phyloP scores from a whole-genome alignment of 2,329 filamentous ascomycete genomes.

The Pseudodiploospora longispora region DNA sequence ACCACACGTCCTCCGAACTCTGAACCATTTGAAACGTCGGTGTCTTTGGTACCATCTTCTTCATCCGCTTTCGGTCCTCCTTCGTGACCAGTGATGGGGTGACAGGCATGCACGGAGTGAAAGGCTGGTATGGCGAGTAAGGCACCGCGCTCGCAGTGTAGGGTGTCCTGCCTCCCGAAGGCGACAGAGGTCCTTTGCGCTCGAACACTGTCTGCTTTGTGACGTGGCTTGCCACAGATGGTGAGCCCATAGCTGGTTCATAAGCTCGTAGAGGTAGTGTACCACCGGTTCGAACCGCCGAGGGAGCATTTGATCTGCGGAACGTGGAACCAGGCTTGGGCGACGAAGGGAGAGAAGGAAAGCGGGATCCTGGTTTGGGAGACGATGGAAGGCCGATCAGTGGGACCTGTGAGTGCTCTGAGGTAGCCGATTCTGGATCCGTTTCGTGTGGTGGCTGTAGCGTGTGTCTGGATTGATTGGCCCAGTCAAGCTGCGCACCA shows the following conservation, averaged over 20 bases:
- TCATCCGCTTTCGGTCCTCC: conserved; percentile 62
- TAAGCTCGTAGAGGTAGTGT: conserved; percentile 54
- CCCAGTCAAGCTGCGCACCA: conserved; percentile 28
- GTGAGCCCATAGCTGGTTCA: conserved; percentile 47
- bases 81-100: conserved; percentile 67
- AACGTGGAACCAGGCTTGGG: conserved; percentile 45
- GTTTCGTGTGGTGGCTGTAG: conserved; percentile 32
- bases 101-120: conserved; percentile 65
- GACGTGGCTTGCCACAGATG: conserved; percentile 35
- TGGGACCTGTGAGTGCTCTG: conserved; percentile 41
- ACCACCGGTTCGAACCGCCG: conserved; percentile 49
- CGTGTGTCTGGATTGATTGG: conserved; percentile 26
- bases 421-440: conserved; percentile 45
- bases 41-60: conserved; percentile 54
- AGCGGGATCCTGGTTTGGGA: conserved; percentile 26
- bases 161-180: conserved; percentile 52
- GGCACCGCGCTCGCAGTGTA: conserved; percentile 55
- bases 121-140: conserved; percentile 74
- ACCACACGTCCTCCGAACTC: conserved; percentile 59
- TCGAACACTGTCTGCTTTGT: conserved; percentile 61
- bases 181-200: conserved; percentile 45
- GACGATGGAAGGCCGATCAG: conserved; percentile 44
- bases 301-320: conserved; percentile 39
- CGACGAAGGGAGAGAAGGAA: conserved; percentile 37
- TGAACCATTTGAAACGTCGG: conserved; percentile 55